Conservation (phyloP, 345 rosid genomes). For the Syzygium aqueum region DNA sequence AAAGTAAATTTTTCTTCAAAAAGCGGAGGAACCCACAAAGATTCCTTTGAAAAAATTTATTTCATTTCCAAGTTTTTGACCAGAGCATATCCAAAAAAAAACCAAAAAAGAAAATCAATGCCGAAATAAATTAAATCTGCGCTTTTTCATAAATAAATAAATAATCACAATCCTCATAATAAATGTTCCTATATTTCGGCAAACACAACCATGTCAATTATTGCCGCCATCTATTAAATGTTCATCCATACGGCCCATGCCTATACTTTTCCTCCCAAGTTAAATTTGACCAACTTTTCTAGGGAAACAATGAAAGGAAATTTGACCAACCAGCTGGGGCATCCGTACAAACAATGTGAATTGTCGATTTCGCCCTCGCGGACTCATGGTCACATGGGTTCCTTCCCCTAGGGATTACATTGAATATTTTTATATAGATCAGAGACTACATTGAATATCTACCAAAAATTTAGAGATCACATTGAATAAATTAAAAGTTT, state of each 20-base stretch:
- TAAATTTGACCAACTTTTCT: neutral
- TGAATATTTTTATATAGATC: too few relatives aligned
- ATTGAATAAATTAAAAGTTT: too few relatives aligned
- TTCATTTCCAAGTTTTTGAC: neutral
- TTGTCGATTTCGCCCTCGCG: neutral
- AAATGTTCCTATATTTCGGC: conserved; percentile 22
- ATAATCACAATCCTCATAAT: neutral
- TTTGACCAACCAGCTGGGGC: neutral
- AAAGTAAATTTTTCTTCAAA: neutral
- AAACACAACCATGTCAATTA: conserved; percentile 30
- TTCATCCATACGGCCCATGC: neutral
- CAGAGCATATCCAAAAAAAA: neutral
- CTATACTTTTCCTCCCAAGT: neutral
- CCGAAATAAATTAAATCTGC: neutral
- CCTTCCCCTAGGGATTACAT: neutral
- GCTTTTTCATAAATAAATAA: neutral
- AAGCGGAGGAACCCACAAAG: neutral
- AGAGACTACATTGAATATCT: too few relatives aligned
- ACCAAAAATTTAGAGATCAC: too few relatives aligned
- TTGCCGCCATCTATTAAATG: conserved; percentile 23
- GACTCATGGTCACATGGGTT: neutral
- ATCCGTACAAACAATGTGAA: neutral
- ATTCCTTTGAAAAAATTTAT: neutral
- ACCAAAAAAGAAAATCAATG: neutral
- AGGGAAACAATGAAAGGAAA: rapidly evolving